Evolutionary conservation across 2,329 filamentous ascomycete genomes (phyloP).

Genomic region (Calonectria crousiana): DNA sequence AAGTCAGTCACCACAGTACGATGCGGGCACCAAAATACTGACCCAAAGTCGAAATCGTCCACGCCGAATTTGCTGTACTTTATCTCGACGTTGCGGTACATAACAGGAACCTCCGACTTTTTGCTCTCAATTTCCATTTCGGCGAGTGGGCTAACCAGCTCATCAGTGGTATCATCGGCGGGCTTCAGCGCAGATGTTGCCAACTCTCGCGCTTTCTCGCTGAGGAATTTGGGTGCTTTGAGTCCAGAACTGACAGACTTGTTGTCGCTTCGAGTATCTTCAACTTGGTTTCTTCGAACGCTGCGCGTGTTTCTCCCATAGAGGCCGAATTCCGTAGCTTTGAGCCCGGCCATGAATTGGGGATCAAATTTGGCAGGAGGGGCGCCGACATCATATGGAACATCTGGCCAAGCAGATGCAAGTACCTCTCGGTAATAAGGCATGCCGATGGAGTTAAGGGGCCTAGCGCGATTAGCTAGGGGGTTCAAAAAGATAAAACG

Average conservation of each 20-base stretch:
- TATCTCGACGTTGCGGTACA: constrained; percentile 96
- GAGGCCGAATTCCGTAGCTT: constrained; percentile 79
- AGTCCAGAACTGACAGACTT: constrained; percentile 71
- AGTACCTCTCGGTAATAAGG: constrained; percentile 92
- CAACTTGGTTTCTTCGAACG: constrained; percentile 82
- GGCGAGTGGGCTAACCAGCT: constrained; percentile 74
- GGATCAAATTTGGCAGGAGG: constrained; percentile 82
- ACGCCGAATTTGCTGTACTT: constrained; percentile 99
- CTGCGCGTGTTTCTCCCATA: constrained; percentile 83
- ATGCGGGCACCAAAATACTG: background rate
- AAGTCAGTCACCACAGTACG: constrained; percentile 30
- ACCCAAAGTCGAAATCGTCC: constrained; percentile 99
- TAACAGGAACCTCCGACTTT: constrained; percentile 84
- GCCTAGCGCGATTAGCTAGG: constrained; percentile 59
- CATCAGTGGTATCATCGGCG: constrained; percentile 61
- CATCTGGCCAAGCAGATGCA: constrained; percentile 90
- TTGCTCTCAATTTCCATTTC: constrained; percentile 78
- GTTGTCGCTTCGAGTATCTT: constrained; percentile 77
- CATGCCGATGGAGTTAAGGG: constrained; percentile 88
- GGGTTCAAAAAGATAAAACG: background rate
- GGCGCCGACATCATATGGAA: constrained; percentile 87
- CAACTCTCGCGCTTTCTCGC: constrained; percentile 86
- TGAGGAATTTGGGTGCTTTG: constrained; percentile 90
- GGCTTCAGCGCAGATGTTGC: constrained; percentile 58
- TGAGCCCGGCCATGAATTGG: constrained; percentile 76